Conservation (phyloP, 225 moss, liverwort and hornwort species). For the Pleurozium schreberi region DNA sequence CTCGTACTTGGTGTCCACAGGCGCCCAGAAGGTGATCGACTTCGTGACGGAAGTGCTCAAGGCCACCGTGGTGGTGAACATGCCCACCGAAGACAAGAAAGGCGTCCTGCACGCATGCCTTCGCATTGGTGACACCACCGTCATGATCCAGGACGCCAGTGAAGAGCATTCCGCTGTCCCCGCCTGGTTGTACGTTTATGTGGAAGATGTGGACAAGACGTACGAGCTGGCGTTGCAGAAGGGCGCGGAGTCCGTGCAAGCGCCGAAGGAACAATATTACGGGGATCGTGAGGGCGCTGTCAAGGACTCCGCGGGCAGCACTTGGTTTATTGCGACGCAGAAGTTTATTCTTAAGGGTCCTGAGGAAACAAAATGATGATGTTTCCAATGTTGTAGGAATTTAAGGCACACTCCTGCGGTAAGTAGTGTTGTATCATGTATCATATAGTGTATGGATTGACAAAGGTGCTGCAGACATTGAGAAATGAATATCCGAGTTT, state of each 20-base stretch:
- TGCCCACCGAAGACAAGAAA: not conserved
- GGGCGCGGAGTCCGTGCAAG: not conserved
- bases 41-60: slow-evolving; percentile 7
- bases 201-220: slow-evolving; percentile 28
- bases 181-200: slow-evolving; percentile 7
- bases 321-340: slow-evolving; percentile 18
- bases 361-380: not conserved
- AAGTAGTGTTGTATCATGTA: not conserved
- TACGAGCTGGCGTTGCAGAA: slow-evolving; percentile 16
- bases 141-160: slow-evolving; percentile 5
- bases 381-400: not conserved
- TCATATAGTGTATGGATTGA: not conserved
- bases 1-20: not conserved
- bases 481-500: not conserved
- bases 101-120: not conserved
- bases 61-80: not conserved
- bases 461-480: not conserved
- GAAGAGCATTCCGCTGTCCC: not conserved
- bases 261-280: slow-evolving; percentile 1
- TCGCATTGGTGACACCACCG: slow-evolving; percentile 1
- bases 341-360: not conserved
- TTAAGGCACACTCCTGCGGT: not conserved
- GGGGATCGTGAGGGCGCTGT: slow-evolving; percentile 18
- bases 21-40: slow-evolving; percentile 25
- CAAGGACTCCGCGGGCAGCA: slow-evolving; percentile 18